Evolutionary conservation across 495 filamentous ascomycete genomes (phyloP).

Genomic region (Neurospora discreta): DNA sequence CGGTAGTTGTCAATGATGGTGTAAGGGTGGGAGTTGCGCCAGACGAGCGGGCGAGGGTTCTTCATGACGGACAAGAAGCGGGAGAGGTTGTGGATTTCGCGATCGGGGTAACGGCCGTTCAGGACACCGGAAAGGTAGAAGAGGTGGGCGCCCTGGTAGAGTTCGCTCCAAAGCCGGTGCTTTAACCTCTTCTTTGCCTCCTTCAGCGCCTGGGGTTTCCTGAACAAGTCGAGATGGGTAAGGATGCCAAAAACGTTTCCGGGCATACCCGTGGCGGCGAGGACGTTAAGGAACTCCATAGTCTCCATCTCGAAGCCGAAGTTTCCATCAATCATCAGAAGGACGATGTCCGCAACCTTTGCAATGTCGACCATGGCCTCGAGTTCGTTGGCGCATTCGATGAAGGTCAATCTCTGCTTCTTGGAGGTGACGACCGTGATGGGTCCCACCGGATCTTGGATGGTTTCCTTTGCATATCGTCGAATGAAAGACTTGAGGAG

Average conservation of each 20-base stretch:
- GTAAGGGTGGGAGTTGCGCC: conserved; percentile 94
- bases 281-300: conserved; percentile 94
- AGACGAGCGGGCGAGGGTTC: conserved; percentile 89
- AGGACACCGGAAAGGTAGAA: conserved; percentile 94
- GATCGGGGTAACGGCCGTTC: conserved; percentile 92
- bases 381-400: conserved; percentile 93
- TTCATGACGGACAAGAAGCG: conserved; percentile 98
- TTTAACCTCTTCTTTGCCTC: conserved; percentile 93
- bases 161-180: conserved; percentile 88
- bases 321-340: conserved; percentile 96
- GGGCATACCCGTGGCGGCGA: conserved; percentile 87
- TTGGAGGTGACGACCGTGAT: conserved; percentile 94
- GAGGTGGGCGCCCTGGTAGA: conserved; percentile 92
- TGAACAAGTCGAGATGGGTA: conserved; percentile 91
- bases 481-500: conserved; percentile 87
- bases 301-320: conserved; percentile 99
- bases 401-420: conserved; percentile 79
- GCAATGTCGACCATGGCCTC: conserved; percentile 91
- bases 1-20: conserved; percentile 85
- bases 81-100: conserved; percentile 90
- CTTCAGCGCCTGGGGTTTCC: conserved; percentile 77
- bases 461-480: conserved; percentile 89
- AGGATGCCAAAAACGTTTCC: conserved; percentile 96
- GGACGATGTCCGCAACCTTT: conserved; percentile 92
- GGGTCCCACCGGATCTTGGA: conserved; percentile 79